Conservation (phyloP, 1,139 yeast species). For the Sugiyamaella xylanicola region DNA sequence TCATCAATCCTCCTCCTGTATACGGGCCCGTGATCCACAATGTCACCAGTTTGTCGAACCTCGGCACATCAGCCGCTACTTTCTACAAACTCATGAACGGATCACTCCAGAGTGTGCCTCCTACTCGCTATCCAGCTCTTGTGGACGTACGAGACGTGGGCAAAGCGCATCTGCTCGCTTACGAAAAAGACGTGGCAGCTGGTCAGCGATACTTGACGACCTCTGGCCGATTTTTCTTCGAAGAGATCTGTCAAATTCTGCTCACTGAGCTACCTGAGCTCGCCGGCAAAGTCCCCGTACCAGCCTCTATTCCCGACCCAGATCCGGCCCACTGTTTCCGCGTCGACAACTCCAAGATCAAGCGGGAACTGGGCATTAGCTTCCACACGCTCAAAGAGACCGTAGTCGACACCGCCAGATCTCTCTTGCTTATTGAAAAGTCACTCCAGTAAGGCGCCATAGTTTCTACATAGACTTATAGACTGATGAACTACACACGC, state of each 20-base stretch:
- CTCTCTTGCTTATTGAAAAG: background rate
- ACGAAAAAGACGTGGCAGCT: slow-evolving; percentile 42
- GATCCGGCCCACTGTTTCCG: background rate
- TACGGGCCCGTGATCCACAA: slow-evolving; percentile 50
- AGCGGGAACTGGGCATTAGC: slow-evolving; percentile 7
- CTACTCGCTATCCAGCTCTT: slow-evolving; percentile 26
- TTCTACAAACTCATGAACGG: slow-evolving; percentile 30
- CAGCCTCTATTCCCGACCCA: background rate
- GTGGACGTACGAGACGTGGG: slow-evolving; percentile 60
- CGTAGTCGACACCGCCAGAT: slow-evolving; percentile 9
- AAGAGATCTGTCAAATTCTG: slow-evolving; percentile 44
- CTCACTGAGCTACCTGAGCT: slow-evolving; percentile 44
- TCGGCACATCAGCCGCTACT: slow-evolving; percentile 26
- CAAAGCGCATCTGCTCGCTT: slow-evolving; percentile 51
- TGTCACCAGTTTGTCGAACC: slow-evolving; percentile 31
- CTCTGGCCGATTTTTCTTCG: slow-evolving; percentile 42
- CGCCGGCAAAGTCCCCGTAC: slow-evolving; percentile 39
- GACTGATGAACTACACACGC: too few species aligned
- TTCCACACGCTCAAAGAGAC: slow-evolving; percentile 3
- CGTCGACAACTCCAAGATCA: slow-evolving; percentile 13
- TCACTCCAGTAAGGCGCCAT: background rate
- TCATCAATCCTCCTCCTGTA: slow-evolving; percentile 52
- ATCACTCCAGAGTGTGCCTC: slow-evolving; percentile 23
- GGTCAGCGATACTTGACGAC: slow-evolving; percentile 49
- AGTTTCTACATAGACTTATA: too few species aligned